phyloP scores from a whole-genome alignment of 169 alveolate species.

The Plasmodium falciparum region DNA sequence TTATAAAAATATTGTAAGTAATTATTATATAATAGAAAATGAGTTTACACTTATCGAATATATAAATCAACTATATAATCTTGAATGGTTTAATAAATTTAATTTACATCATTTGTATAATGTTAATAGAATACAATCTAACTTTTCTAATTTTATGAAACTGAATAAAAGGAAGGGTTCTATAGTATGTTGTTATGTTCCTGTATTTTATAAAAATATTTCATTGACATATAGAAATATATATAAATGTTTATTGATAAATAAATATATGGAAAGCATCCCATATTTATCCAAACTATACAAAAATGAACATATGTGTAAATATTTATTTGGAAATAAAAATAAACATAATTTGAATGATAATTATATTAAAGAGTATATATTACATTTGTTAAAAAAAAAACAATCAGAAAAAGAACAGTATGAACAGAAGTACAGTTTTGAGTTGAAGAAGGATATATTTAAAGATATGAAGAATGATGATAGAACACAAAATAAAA shows the following conservation, averaged over 20 bases:
- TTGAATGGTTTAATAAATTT: constrained; percentile 73
- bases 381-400: not conserved
- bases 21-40: constrained; percentile 30
- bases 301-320: constrained; percentile 1
- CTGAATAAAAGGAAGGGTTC: not conserved
- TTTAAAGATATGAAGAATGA: no score
- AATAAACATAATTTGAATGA: not conserved
- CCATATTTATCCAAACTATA: constrained; percentile 27
- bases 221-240: constrained; percentile 53
- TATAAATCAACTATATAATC: constrained; percentile 46
- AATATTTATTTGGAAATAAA: not conserved
- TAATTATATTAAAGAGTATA: not conserved
- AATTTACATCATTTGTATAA: constrained; percentile 63
- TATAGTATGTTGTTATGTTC: constrained; percentile 64
- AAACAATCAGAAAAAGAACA: not conserved
- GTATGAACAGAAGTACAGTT: not conserved
- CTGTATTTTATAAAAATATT: constrained; percentile 53
- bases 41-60: constrained; percentile 45
- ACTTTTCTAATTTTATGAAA: constrained; percentile 25
- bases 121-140: constrained; percentile 35
- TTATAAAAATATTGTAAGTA: constrained; percentile 15
- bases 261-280: constrained; percentile 36
- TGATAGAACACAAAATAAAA: no score
- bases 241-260: constrained; percentile 43
- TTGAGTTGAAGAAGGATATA: no score